A percentile compares a stretch with the other conserved stretches of the same genome.
Conservation (phyloP, 2,329 filamentous ascomycete species). For the Fusarium azukiicola region DNA sequence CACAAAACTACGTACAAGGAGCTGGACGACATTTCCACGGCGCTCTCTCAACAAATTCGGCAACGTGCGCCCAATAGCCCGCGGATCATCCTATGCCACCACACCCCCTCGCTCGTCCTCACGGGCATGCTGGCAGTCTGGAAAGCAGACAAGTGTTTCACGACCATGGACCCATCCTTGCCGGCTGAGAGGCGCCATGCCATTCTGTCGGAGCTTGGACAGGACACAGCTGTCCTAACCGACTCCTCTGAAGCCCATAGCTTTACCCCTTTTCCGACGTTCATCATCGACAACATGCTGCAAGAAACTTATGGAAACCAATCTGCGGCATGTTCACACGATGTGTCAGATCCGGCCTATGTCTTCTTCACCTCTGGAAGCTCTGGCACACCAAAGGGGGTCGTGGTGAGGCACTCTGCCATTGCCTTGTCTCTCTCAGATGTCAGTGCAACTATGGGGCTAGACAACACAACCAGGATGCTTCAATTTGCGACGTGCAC, state of each 20-base stretch:
- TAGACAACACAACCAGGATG: neutral
- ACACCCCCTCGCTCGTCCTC: neutral
- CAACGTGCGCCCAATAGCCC: neutral
- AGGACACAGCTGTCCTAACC: neutral
- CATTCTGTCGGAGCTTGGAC: neutral
- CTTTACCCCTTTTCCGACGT: neutral
- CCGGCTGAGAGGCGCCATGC: neutral
- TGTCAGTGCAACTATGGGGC: neutral
- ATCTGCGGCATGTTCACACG: neutral
- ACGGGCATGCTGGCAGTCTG: conserved; percentile 3
- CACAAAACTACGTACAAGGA: neutral
- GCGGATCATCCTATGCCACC: neutral
- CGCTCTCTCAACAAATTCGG: neutral
- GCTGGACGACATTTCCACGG: neutral
- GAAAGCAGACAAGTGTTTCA: neutral
- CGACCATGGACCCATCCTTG: neutral
- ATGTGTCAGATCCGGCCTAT: neutral
- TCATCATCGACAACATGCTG: neutral
- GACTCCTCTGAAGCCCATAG: neutral
- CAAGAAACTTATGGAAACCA: neutral
- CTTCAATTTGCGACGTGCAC: neutral
- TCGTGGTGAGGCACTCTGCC: neutral
- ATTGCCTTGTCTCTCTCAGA: neutral
- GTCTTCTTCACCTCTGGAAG: conserved; percentile 12
- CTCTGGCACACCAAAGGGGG: neutral